Base-by-base conservation (phyloP, 2,329 filamentous ascomycete genomes). In the Colletotrichum nymphaeae region DNA sequence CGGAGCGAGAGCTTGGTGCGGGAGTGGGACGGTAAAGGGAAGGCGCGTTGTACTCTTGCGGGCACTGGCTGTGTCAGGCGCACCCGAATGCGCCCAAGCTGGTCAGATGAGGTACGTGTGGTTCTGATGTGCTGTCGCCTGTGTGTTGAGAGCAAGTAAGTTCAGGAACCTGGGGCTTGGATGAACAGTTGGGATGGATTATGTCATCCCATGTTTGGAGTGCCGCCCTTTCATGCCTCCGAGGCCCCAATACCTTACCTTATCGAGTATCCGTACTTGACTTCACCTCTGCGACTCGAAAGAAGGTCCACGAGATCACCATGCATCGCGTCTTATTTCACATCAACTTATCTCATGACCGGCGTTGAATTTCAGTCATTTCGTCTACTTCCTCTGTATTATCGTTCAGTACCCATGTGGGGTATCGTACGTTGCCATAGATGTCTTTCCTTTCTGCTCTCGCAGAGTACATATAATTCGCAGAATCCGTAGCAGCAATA, bases 141-240 rank as follows among this genome's bases (percentile, higher is more conserved):
- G 37, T 22, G 42, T 49, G 19, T 49, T 22, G 42, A 49, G 42
- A 49, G 42, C 42, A 49, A 49, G 42, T 49, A 49, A 75, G 30
- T 80, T 83, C 85, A 84, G 86, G 76, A 87, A 86, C 75, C 49
- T 89, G 85, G 76, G 76, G 92, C 90, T 11, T 91, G 83, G 75
- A 88, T 91, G 77, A 90, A 93, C 78, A 94, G 92, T 3, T 90
- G 84, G 42, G 42, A 22, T 49, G 42, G 42, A 49, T 49, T 49
- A 49, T 49, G 42, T 49, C 42, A 49, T 49, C 42, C 42, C 42
- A 22, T 49, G 42, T 49, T 49, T 49, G 16, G 19, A 9, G 42
- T 8, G 19, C 42, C 42, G 19, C 42, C 42, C 42, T 49, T 22
- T 11, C 42, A 49, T 49, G 42, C 42, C 42, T 49, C 8, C 42